Conservation (phyloP, 176 grass and related monocot species). For the sorghum (Sorghum bicolor) region Sorghum_bicolor_NCBIv3 NC_012870.2:46571001-46571500, state of each 20-base stretch:
- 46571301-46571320: not conserved
- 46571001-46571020: too few species aligned
- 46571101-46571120: not conserved
- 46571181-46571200: not conserved
- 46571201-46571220: not conserved
- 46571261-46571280: not conserved
- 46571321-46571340: not conserved
- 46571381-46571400: not conserved
- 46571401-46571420: not conserved
- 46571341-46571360: too few species aligned
- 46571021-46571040: too few species aligned
- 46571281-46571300: not conserved
- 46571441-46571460: not conserved
- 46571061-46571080: too few species aligned
- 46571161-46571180: not conserved
- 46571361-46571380: not conserved
- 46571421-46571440: not conserved
- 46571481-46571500: not conserved
- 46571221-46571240: not conserved
- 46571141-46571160: not conserved
- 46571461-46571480: not conserved
- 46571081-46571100: not conserved
- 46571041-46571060: not conserved
- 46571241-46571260: not conserved
- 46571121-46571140: not conserved